Evolutionary conservation across 495 filamentous ascomycete genomes (phyloP), one percentile per base, ranked within the genome.

Genomic region (Apiosordaria backusii): DNA sequence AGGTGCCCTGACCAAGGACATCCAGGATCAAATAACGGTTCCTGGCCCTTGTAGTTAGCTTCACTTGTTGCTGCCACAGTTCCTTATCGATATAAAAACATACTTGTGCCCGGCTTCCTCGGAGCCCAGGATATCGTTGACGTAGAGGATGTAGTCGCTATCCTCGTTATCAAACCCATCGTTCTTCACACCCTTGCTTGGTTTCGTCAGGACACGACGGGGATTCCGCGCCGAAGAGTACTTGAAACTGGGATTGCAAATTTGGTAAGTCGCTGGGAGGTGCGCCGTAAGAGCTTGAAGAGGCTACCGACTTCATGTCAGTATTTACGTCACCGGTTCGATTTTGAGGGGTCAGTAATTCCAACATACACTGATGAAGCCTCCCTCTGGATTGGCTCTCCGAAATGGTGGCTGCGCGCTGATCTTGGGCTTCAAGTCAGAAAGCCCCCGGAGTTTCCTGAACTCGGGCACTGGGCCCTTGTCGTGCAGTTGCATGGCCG

Each of bases 181-280:
- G 75, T 99, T 99, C 84, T 99, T 99, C 25, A 90, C 87, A 1
- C 94, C 94, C 77, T 99, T 99, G 83, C 96, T 99, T 19, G 96
- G 96, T 75, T 99, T 99, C n/a, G 96, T 99, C 62, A 99, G 82
- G 35, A 99, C 96, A 69, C 96, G 86, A 53, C 96, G 89, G 23
- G 96, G 96, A 72, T 99, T 99, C 65, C 96, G 85, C n/a, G 96
- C 97, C 23, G 96, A 97, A 75, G 98, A 96, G 81, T 99, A 99
- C 82, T 97, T 97, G 84, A 99, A 99, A 64, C 83, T 86, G 1
- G 96, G 94, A 72, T 99, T 99, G 82, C 96, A 99, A 77, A 99
- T 98, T 62, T 95, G 88, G 77, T 99, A 99, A 2, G 96, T 98
- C 13, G 94, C 86, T 4, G 96, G 93, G 5, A 99, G 86, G 72